Base-by-base conservation (phyloP, 2,329 filamentous ascomycete species). In the Pseudogymnoascus sp. region DNA sequence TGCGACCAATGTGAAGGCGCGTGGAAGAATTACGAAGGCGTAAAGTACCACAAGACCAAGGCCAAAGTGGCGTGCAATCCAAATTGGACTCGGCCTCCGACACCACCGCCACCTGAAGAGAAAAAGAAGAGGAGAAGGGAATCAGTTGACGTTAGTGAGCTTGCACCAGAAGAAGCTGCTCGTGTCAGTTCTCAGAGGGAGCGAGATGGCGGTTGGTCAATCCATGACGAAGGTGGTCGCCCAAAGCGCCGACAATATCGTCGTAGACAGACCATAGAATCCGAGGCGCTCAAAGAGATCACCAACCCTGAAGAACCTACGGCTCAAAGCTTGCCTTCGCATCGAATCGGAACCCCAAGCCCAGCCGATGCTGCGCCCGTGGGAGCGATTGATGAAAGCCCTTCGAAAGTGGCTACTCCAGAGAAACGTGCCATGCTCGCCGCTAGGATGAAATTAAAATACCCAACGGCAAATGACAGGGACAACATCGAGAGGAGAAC, bases 41-140 rank as follows among this genome's bases (percentile, higher is more conserved):
- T 75, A 3, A 67, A 72, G 56, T 75, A 75, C 62, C 73, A 75
- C 65, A 33, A 69, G 1, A 68, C 62, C 1, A 71, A 71, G 60
- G 69, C 72, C 7, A 65, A 70, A 23, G 70, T 68, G 4, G 59
- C 67, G 3, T 75, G 73, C 63, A 75, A 75, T 64, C 73, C 72
- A 2, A 67, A 70, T 42, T 70, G 62, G 31, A 65, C 68, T 21
- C 66, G 19, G 33, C 33, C 59, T 38, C 59, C 65, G 9, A 31
- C 61, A 21, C 56, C 64, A 23, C 50, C 65, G 9, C 63, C 1
- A 67, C 63, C 60, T 33, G 17, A 17, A 62, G 62, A 38, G 56
- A 33, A 10, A n/a, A 46, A 44, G 46, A 62, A 38, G 62, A 61
- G 19, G 61, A 61, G 15, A n/a, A 62, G 44, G 31, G 50, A 15